Conservation (phyloP, 257 asterid genomes). For the Gardenia jasminoides region DNA sequence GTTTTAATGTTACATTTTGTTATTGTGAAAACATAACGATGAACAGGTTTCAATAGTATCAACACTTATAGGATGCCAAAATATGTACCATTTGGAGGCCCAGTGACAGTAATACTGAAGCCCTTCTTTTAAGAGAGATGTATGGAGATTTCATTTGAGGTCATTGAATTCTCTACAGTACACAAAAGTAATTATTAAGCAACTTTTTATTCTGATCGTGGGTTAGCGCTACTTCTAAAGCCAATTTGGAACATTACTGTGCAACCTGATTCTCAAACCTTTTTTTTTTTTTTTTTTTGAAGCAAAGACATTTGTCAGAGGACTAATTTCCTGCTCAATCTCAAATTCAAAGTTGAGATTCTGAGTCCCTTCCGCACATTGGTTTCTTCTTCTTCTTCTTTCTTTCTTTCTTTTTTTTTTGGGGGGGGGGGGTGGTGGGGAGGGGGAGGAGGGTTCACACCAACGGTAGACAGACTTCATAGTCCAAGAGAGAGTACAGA, state of each 20-base stretch:
- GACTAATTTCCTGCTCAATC: neutral
- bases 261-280: neutral
- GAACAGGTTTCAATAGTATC: neutral
- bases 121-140: neutral
- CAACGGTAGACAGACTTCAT: neutral
- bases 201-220: neutral
- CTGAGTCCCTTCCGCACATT: neutral
- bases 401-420: no score
- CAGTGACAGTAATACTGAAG: neutral
- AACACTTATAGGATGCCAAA: neutral
- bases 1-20: neutral
- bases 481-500: neutral
- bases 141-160: neutral
- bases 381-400: no score
- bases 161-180: neutral
- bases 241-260: neutral
- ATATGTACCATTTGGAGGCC: neutral
- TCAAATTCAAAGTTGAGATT: neutral
- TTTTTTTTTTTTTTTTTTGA: no score
- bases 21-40: neutral
- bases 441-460: neutral
- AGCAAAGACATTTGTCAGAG: neutral
- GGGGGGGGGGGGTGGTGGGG: no score
- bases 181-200: neutral
- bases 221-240: no score